A percentile compares a stretch with the other conserved stretches of the same genome.
Evolutionary conservation across 345 rosid genomes (phyloP).

Genomic region (Eutrema japonicum): DNA sequence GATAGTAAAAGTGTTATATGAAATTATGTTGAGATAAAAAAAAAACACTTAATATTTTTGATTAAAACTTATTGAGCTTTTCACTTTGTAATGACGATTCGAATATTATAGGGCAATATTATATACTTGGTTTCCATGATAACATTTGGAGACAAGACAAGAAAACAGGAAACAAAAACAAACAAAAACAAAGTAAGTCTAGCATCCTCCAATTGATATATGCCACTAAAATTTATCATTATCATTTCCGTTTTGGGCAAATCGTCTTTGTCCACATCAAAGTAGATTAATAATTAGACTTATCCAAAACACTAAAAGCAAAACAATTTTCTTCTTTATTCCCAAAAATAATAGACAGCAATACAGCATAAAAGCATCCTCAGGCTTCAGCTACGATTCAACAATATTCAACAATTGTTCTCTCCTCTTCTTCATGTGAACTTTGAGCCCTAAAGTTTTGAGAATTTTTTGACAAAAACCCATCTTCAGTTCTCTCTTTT

Average conservation of each 20-base stretch:
- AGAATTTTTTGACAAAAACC: neutral
- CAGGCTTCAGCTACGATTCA: conserved; percentile 9
- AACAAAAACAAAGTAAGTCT: neutral
- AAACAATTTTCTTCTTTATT: neutral
- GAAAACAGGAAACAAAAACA: neutral
- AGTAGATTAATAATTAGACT: conserved; percentile 12
- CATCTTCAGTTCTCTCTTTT: neutral
- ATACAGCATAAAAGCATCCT: conserved; percentile 27
- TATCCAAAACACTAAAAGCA: conserved; percentile 7
- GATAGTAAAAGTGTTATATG: too few species aligned
- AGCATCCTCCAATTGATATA: conserved; percentile 9
- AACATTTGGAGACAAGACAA: conserved; percentile 8
- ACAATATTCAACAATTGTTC: neutral
- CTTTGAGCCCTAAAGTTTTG: conserved; percentile 17
- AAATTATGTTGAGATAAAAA: too few species aligned
- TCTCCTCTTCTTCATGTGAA: neutral
- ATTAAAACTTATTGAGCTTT: neutral
- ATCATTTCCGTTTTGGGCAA: conserved; percentile 27
- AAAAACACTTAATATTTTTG: too few species aligned
- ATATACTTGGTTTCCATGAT: neutral
- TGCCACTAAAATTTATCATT: conserved; percentile 5
- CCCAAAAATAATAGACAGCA: neutral
- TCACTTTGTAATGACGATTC: conserved; percentile 1
- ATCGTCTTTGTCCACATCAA: conserved; percentile 26
- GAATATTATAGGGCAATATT: neutral